phyloP scores from a whole-genome alignment of 2,329 filamentous ascomycete genomes.

The Colletotrichum sidae region DNA sequence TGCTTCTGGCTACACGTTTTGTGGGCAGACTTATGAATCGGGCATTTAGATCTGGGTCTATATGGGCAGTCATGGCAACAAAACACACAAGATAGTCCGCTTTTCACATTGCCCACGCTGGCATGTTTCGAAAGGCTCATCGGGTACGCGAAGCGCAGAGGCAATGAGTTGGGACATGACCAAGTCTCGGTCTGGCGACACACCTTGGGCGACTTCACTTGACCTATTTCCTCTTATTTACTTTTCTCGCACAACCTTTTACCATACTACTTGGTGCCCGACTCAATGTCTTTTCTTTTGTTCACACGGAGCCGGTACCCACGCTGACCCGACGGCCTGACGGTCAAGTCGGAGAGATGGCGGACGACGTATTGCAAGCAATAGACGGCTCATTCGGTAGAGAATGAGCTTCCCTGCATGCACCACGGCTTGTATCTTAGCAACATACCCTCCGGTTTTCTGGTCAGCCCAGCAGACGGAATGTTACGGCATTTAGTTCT shows the following conservation, averaged over 20 bases:
- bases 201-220: constrained; percentile 5
- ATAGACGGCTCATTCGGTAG: constrained; percentile 9
- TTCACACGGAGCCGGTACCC: constrained; percentile 8
- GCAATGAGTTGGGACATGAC: not conserved
- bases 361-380: constrained; percentile 27
- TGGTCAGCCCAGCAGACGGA: constrained; percentile 14
- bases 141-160: constrained; percentile 3
- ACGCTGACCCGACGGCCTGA: constrained; percentile 1
- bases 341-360: constrained; percentile 8
- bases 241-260: constrained; percentile 29
- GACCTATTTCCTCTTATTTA: constrained; percentile 3
- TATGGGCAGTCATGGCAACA: constrained; percentile 32
- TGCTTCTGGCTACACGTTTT: constrained; percentile 22
- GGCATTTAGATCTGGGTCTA: constrained; percentile 33
- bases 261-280: constrained; percentile 27
- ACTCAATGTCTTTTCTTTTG: constrained; percentile 28
- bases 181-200: not conserved
- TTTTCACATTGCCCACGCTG: not conserved
- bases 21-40: constrained; percentile 32
- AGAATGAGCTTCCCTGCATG: constrained; percentile 10
- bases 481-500: constrained; percentile 16
- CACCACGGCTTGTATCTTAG: constrained; percentile 30
- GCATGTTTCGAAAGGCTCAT: constrained; percentile 14
- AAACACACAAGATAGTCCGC: constrained; percentile 35
- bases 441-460: constrained; percentile 28